Conservation (phyloP, 768 basidiomycete genomes). For the Dioszegia aurantiaca region DNA sequence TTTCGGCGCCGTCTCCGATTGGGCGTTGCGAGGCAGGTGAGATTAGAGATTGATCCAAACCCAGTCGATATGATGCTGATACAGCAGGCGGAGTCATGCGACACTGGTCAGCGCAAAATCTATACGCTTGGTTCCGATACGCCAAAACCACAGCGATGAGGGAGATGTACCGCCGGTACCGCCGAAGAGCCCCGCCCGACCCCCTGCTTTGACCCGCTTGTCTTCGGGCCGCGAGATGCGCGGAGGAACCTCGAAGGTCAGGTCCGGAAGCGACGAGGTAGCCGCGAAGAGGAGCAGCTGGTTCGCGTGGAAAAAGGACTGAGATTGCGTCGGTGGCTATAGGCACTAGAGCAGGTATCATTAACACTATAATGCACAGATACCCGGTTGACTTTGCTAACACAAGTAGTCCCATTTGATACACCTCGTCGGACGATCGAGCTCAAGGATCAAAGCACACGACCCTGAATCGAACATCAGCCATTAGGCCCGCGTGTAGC, state of each 20-base stretch:
- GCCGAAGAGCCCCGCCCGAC: neutral
- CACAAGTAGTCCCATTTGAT: too few species aligned
- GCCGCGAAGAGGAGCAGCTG: constrained; percentile 6
- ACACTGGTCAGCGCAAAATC: constrained; percentile 9
- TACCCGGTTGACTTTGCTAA: too few species aligned
- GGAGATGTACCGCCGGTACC: neutral
- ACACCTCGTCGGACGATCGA: too few species aligned
- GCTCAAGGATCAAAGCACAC: too few species aligned
- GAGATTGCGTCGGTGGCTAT: neutral
- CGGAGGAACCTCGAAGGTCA: too few species aligned
- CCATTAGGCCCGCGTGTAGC: too few species aligned
- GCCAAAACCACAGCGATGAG: neutral
- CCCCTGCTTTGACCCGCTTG: neutral
- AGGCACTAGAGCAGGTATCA: too few species aligned
- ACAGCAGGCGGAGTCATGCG: constrained; percentile 1
- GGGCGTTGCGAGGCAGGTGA: constrained; percentile 7
- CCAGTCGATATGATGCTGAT: neutral
- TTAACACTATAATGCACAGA: too few species aligned
- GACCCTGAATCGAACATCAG: too few species aligned
- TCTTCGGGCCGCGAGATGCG: neutral
- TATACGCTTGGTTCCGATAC: neutral
- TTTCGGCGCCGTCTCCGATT: constrained; percentile 5
- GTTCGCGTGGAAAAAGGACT: constrained; percentile 3
- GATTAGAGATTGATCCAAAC: neutral
- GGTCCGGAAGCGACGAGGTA: neutral